These are phyloP conservation scores for Ophiosphaerella herpotricha DNA, from an alignment of 2,329 filamentous ascomycete genomes.

Conservation along the genomic window DNA sequence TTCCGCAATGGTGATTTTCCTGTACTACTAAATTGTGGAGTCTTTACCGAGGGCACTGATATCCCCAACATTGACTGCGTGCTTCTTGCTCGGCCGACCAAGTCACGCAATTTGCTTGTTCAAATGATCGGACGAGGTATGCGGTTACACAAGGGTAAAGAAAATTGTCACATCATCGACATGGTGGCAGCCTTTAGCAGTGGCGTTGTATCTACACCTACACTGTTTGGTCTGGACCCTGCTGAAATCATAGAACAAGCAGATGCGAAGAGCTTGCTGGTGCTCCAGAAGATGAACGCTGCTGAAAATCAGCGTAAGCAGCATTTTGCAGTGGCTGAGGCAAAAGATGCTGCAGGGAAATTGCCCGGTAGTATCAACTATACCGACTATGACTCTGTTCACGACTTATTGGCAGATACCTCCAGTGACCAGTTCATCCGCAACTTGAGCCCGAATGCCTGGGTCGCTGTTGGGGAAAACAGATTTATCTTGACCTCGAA, in stretches of 20 bases:
- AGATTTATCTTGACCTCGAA: conserved; percentile 71
- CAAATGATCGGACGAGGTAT: conserved; percentile 98
- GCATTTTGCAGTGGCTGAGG: conserved; percentile 72
- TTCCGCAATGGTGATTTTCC: conserved; percentile 80
- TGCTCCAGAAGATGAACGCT: conserved; percentile 57
- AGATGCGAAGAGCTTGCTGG: conserved; percentile 64
- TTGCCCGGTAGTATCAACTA: conserved; percentile 67
- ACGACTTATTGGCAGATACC: conserved; percentile 84
- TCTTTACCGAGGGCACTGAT: conserved; percentile 97
- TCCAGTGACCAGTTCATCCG: conserved; percentile 80
- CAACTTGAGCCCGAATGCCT: conserved; percentile 73
- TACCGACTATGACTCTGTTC: conserved; percentile 89
- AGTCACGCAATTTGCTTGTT: conserved; percentile 88
- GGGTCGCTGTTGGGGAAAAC: conserved; percentile 76
- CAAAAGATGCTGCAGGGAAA: conserved; percentile 20
- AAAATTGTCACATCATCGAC: conserved; percentile 92
- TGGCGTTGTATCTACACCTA: conserved; percentile 88
- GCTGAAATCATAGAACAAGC: conserved; percentile 73
- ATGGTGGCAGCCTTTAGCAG: conserved; percentile 86
- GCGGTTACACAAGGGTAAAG: conserved; percentile 78
- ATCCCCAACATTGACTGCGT: conserved; percentile 98
- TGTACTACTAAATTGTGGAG: conserved; percentile 90
- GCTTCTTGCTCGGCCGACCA: conserved; percentile 82
- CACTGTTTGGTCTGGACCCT: conserved; percentile 90
- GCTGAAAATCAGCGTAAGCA: conserved; percentile 47